Evolutionary conservation across 805 yeast genomes (phyloP).

Genomic region (Ogataea methanolica): DNA sequence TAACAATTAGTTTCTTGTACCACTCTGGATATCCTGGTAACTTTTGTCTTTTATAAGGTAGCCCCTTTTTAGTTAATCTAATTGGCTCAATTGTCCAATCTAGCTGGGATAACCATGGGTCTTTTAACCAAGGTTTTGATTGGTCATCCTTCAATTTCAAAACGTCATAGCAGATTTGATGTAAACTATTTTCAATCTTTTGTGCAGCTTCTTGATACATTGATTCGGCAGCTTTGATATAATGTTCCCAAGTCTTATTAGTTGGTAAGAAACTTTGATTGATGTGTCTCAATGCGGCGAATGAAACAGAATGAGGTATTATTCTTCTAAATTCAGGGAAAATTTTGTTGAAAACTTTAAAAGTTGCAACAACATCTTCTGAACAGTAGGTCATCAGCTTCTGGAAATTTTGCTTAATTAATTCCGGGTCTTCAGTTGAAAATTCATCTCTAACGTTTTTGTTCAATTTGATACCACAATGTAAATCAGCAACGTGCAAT

Average conservation of each 20-base stretch:
- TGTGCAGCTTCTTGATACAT: constrained; percentile 55
- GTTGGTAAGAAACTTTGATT: constrained; percentile 79
- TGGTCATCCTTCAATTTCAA: constrained; percentile 40
- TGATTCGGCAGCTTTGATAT: constrained; percentile 63
- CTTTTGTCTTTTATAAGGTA: constrained; percentile 66
- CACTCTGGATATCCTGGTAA: constrained; percentile 92
- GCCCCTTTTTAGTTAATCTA: constrained; percentile 62
- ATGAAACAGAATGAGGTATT: constrained; percentile 92
- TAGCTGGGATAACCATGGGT: constrained; percentile 88
- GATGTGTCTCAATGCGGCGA: constrained; percentile 76
- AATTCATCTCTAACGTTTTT: constrained; percentile 68
- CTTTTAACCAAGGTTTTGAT: constrained; percentile 42
- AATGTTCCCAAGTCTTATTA: constrained; percentile 64
- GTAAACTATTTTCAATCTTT: constrained; percentile 55
- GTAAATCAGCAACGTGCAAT: constrained; percentile 72
- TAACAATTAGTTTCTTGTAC: constrained; percentile 61
- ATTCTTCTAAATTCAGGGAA: constrained; percentile 62
- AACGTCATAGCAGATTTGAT: constrained; percentile 55
- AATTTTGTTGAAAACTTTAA: constrained; percentile 58
- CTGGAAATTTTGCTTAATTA: constrained; percentile 53
- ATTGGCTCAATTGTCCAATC: constrained; percentile 75
- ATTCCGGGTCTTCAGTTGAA: constrained; percentile 46
- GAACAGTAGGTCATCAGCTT: constrained; percentile 77
- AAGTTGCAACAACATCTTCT: constrained; percentile 74
- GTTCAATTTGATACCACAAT: constrained; percentile 64